Evolutionary conservation across 106 monocot species (phyloP).

Genomic region (Acorus calamus): DNA sequence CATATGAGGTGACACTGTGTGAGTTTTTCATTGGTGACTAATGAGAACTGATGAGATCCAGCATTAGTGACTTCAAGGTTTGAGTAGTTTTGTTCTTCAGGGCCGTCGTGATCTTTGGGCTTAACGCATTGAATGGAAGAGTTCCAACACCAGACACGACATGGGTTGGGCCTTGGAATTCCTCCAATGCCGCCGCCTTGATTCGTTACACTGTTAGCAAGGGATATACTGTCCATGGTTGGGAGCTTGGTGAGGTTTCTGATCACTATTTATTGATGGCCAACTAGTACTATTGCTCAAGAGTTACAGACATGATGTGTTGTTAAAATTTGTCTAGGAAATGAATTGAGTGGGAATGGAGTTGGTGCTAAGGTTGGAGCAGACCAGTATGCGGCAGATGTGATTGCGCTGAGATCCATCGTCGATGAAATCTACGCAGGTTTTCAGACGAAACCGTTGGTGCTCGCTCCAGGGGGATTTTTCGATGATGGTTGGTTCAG

Average conservation of each 20-base stretch:
- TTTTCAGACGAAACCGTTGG: constrained; percentile 36
- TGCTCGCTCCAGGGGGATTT: constrained; percentile 77
- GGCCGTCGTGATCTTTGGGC: constrained; percentile 58
- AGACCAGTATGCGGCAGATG: constrained; percentile 62
- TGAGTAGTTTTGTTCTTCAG: constrained; percentile 22
- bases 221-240: constrained; percentile 68
- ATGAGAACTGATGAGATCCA: too few relatives aligned
- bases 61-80: too few relatives aligned
- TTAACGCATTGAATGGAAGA: constrained; percentile 86
- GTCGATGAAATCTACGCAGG: constrained; percentile 44
- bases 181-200: constrained; percentile 63
- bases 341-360: constrained; percentile 83
- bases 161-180: constrained; percentile 75
- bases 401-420: constrained; percentile 39
- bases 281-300: too few relatives aligned
- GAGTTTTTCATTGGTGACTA: too few relatives aligned
- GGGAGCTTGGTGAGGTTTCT: constrained; percentile 77
- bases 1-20: too few relatives aligned
- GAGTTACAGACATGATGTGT: too few relatives aligned
- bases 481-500: constrained; percentile 66
- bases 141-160: constrained; percentile 53
- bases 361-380: constrained; percentile 53
- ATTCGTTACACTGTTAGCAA: constrained; percentile 67
- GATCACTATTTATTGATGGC: too few relatives aligned
- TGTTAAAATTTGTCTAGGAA: constrained; percentile 32